Conservation (phyloP, 768 basidiomycete genomes). For the Leccinum subtestaceum region DNA sequence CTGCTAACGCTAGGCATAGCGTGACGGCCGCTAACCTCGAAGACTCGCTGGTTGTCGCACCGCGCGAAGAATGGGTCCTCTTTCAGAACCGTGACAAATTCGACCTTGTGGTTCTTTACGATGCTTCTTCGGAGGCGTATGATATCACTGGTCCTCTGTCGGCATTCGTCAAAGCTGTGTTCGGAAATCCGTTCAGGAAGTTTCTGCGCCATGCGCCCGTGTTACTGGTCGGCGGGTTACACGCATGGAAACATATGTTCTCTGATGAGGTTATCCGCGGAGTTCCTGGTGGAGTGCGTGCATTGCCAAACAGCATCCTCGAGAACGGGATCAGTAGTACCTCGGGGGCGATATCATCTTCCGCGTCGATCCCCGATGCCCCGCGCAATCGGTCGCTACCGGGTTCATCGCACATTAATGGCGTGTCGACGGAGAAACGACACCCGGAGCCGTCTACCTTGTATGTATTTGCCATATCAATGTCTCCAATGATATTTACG, state of each 20-base stretch:
- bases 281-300: conserved; percentile 15
- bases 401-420: conserved; percentile 14
- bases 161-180: conserved; percentile 64
- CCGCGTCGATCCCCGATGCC: conserved; percentile 15
- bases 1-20: conserved; percentile 38
- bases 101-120: conserved; percentile 86
- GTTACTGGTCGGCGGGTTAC: conserved; percentile 79
- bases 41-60: conserved; percentile 67
- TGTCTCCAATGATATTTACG: conserved; percentile 11
- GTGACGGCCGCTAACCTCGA: conserved; percentile 68
- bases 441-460: conserved; percentile 16
- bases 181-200: conserved; percentile 69
- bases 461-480: conserved; percentile 18
- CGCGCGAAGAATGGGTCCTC: conserved; percentile 64
- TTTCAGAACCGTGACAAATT: conserved; percentile 86
- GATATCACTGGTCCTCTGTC: conserved; percentile 54
- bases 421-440: conserved; percentile 17
- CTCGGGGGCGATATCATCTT: conserved; percentile 24
- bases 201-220: conserved; percentile 73
- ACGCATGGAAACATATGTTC: conserved; percentile 71
- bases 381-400: conserved; percentile 14
- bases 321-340: conserved; percentile 29
- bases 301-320: conserved; percentile 17
- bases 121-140: conserved; percentile 56
- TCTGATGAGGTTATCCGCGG: conserved; percentile 39